These are phyloP conservation scores for Coprinopsis sp. DNA, from an alignment of 768 basidiomycete species.

Conservation along the genomic window DNA sequence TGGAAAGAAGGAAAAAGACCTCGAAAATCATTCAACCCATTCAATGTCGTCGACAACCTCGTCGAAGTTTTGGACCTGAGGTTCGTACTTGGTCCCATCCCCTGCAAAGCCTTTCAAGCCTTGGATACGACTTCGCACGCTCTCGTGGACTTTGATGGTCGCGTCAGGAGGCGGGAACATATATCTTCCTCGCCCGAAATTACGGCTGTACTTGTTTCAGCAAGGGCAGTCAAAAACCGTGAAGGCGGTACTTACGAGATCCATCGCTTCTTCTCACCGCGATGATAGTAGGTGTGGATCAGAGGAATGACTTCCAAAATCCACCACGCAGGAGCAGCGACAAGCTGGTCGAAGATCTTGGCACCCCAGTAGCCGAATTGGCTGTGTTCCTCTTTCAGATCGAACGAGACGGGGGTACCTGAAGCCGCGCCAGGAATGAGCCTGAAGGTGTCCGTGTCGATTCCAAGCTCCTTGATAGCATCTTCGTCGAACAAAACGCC, in stretches of 20 bases:
- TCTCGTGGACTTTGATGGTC: slow-evolving; percentile 42
- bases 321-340: slow-evolving; percentile 53
- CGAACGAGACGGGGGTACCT: not conserved
- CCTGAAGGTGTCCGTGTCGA: slow-evolving; percentile 33
- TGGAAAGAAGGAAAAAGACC: too few relatives aligned
- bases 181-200: slow-evolving; percentile 34
- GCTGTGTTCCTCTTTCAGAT: not conserved
- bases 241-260: slow-evolving; percentile 28
- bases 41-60: slow-evolving; percentile 5
- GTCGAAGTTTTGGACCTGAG: slow-evolving; percentile 29
- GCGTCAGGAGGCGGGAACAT: slow-evolving; percentile 34
- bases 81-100: slow-evolving; percentile 31
- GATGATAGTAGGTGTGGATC: slow-evolving; percentile 26
- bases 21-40: slow-evolving; percentile 1
- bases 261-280: slow-evolving; percentile 24
- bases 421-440: not conserved
- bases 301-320: slow-evolving; percentile 53
- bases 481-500: slow-evolving; percentile 57
- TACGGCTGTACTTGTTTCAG: slow-evolving; percentile 18
- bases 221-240: too few relatives aligned
- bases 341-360: slow-evolving; percentile 52
- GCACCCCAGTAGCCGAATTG: slow-evolving; percentile 4
- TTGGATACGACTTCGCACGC: slow-evolving; percentile 50
- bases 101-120: slow-evolving; percentile 34
- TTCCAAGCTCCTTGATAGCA: slow-evolving; percentile 39